Base-by-base conservation (phyloP, 768 basidiomycete species). In the Cyathus striatus region DNA sequence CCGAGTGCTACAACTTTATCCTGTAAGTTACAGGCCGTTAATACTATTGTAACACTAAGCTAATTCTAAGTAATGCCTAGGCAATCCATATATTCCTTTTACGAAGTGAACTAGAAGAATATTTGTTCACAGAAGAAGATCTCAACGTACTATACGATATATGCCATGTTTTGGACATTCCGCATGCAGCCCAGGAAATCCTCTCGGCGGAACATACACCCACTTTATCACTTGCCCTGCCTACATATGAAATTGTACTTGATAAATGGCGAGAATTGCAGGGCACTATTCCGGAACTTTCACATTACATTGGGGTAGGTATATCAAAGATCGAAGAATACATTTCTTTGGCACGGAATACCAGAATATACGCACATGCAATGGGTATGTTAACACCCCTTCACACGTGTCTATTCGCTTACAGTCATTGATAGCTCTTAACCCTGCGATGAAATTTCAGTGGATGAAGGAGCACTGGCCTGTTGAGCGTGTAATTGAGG, bases 131-230 rank as follows among this genome's bases (percentile, higher is more conserved):
- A 9, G 9, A 7, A 30, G 27, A 30, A 30, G 9, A 30, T 7
- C 27, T 30, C 7, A 30, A 30, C n/a, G 27, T 30, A 5, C 13
- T 20, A 6, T 10, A 9, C 18, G 38, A 40, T 13, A 17, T 40
- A 13, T 9, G 10, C 23, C 12, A 13, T 10, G 23, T 40, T 13
- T 23, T 40, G 9, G 38, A 40, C 13, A 23, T 40, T 5, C 12
- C 38, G 18, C 38, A 40, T 40, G 13, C 16, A 23, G 38, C 38
- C 5, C 38, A 40, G 17, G 38, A 40, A 40, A 13, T 40, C 17
- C 38, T 40, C 5, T 40, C 38, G 6, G 16, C 23, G 14, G 38
- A 40, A 23, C 38, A 23, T 9, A 40, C 38, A 13, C 38, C 38
- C 10, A 23, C 38, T 21, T 23, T 40, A 9, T 40, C 16, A 24